Evolutionary conservation across 2,329 filamentous ascomycete species (phyloP).

Genomic region (Fusarium kyushuense): DNA sequence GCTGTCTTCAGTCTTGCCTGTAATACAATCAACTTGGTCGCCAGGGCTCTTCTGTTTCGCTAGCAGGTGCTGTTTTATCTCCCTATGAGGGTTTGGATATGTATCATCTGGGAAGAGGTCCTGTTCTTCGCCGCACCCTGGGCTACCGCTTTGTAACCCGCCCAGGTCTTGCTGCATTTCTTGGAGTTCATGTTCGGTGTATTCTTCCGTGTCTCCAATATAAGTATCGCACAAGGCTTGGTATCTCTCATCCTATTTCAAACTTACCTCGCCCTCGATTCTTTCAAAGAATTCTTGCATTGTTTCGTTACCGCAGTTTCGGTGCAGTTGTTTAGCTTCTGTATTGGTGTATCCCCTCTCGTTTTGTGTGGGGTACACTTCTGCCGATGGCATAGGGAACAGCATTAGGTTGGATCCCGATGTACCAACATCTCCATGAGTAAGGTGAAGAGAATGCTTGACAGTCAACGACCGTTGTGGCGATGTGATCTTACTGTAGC

Average conservation of each 20-base stretch:
- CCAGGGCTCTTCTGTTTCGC: not conserved
- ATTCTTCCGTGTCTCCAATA: constrained; percentile 2
- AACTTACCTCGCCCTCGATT: constrained; percentile 44
- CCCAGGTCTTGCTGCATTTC: not conserved
- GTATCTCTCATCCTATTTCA: constrained; percentile 12
- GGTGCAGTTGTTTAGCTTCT: not conserved
- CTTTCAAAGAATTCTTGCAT: constrained; percentile 46
- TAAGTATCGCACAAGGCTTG: not conserved
- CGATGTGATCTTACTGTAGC: not conserved
- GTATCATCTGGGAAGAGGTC: not conserved
- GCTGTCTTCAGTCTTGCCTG: not conserved
- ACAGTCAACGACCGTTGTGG: not conserved
- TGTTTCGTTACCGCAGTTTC: constrained; percentile 32
- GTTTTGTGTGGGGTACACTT: not conserved
- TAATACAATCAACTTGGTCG: not conserved
- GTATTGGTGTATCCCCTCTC: not conserved
- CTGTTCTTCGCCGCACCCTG: not conserved
- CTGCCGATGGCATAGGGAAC: not conserved
- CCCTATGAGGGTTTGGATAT: not conserved
- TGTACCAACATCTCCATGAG: not conserved
- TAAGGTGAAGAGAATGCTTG: not conserved
- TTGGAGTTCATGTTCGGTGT: not conserved
- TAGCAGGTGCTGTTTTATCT: not conserved
- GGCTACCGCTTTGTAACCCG: not conserved
- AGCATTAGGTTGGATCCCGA: not conserved